These are phyloP conservation scores for Boletus mariae DNA, from an alignment of 1,284 basidiomycete species.

Conservation along the genomic window DNA sequence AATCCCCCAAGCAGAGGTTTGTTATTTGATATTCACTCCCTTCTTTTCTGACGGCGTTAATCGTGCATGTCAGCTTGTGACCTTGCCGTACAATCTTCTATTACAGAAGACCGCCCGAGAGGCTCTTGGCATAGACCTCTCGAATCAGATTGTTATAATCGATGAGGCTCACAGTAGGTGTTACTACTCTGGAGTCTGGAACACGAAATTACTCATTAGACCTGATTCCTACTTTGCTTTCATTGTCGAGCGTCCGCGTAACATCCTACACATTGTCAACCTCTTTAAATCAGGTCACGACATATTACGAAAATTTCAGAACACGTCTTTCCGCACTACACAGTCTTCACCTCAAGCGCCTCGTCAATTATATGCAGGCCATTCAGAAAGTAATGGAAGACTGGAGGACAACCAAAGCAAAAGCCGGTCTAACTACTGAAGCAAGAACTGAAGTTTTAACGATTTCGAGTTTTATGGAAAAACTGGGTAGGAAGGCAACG, in stretches of 20 bases:
- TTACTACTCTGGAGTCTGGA: neutral
- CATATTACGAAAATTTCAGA: conserved; percentile 79
- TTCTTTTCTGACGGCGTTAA: conserved; percentile 1
- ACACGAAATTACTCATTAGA: conserved; percentile 43
- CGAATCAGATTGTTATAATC: conserved; percentile 83
- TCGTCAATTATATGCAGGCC: conserved; percentile 69
- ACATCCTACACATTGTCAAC: conserved; percentile 55
- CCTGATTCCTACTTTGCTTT: conserved; percentile 83
- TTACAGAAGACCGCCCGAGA: conserved; percentile 84
- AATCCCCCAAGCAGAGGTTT: conserved; percentile 86
- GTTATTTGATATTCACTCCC: conserved; percentile 8
- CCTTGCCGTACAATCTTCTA: conserved; percentile 91
- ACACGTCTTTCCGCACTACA: conserved; percentile 73
- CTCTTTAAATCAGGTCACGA: conserved; percentile 75
- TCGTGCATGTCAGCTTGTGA: conserved; percentile 62
- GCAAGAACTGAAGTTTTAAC: conserved; percentile 58
- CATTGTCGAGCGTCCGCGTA: conserved; percentile 76
- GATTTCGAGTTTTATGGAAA: conserved; percentile 59
- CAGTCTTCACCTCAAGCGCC: conserved; percentile 75
- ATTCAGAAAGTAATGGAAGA: conserved; percentile 57
- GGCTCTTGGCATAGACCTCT: conserved; percentile 81
- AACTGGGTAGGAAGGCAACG: conserved; percentile 64
- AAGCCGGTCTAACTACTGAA: conserved; percentile 11
- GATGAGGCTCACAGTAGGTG: conserved; percentile 94
- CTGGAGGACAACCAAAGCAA: conserved; percentile 36